These are phyloP conservation scores for Cladophialophora bantiana DNA, from an alignment of 2,329 filamentous ascomycete species.

Conservation along the genomic window DNA sequence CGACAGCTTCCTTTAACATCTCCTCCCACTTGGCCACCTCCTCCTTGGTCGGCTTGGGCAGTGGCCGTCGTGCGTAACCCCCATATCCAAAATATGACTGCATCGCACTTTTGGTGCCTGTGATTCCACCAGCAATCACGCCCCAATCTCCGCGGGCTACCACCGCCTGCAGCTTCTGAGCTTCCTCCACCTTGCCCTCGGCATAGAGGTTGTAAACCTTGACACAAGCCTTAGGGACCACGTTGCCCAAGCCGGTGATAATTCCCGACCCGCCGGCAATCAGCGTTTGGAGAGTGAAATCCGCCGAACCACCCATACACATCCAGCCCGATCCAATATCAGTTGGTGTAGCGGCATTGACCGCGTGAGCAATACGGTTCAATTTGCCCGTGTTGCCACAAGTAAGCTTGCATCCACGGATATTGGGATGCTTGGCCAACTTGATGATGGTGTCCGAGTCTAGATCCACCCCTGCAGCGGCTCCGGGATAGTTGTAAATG, in stretches of 20 bases:
- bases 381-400: slow-evolving; percentile 79
- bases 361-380: slow-evolving; percentile 63
- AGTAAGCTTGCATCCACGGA: slow-evolving; percentile 74
- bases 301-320: slow-evolving; percentile 74
- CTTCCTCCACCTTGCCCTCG: slow-evolving; percentile 66
- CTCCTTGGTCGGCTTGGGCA: slow-evolving; percentile 55
- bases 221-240: slow-evolving; percentile 71
- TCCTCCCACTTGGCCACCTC: slow-evolving; percentile 46
- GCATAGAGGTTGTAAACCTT: slow-evolving; percentile 66
- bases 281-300: slow-evolving; percentile 75
- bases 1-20: slow-evolving; percentile 49
- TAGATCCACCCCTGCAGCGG: slow-evolving; percentile 71
- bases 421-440: slow-evolving; percentile 67
- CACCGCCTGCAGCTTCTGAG: slow-evolving; percentile 68
- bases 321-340: slow-evolving; percentile 69
- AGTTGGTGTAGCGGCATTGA: slow-evolving; percentile 48
- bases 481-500: slow-evolving; percentile 76
- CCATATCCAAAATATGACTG: slow-evolving; percentile 71
- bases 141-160: slow-evolving; percentile 73
- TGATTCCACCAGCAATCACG: slow-evolving; percentile 71
- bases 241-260: slow-evolving; percentile 74
- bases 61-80: slow-evolving; percentile 64
- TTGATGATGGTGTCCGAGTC: slow-evolving; percentile 69
- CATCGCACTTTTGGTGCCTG: slow-evolving; percentile 72
- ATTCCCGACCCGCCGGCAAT: slow-evolving; percentile 74